These are phyloP conservation scores for Penicillium sp. DNA, from an alignment of 2,329 filamentous ascomycete genomes.

Conservation along the genomic window DNA sequence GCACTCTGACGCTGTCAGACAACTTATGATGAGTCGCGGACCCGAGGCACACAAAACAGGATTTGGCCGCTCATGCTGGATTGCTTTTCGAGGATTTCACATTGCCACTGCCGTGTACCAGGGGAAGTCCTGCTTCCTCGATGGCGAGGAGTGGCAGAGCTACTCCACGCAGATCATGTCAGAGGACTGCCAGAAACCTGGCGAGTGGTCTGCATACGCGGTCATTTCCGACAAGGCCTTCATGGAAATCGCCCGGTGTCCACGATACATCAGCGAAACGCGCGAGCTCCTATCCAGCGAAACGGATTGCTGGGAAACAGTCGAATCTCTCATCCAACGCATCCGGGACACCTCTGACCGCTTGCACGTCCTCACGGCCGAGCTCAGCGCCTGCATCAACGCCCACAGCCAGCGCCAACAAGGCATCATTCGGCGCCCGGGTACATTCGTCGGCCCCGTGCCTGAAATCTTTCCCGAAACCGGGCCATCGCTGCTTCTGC, in stretches of 20 bases:
- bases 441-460: conserved; percentile 25
- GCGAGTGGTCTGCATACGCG: conserved; percentile 26
- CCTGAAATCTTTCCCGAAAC: conserved; percentile 25
- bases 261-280: conserved; percentile 27
- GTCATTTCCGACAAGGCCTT: conserved; percentile 24
- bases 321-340: conserved; percentile 11
- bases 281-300: conserved; percentile 12
- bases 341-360: conserved; percentile 17
- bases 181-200: conserved; percentile 25
- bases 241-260: conserved; percentile 30
- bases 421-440: conserved; percentile 21
- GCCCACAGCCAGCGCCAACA: conserved; percentile 25
- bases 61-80: conserved; percentile 36
- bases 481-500: conserved; percentile 25
- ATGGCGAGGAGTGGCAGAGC: conserved; percentile 33
- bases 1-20: conserved; percentile 37
- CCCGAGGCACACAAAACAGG: conserved; percentile 28
- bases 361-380: conserved; percentile 8
- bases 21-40: conserved; percentile 37
- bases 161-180: conserved; percentile 20
- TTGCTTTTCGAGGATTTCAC: conserved; percentile 40
- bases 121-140: conserved; percentile 37
- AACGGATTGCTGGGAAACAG: neutral
- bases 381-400: conserved; percentile 21
- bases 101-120: conserved; percentile 35